A percentile compares a stretch with the other conserved stretches of the same genome.
phyloP scores from a whole-genome alignment of 1,284 basidiomycete species.

The Microbotryomycetes sp. region DNA sequence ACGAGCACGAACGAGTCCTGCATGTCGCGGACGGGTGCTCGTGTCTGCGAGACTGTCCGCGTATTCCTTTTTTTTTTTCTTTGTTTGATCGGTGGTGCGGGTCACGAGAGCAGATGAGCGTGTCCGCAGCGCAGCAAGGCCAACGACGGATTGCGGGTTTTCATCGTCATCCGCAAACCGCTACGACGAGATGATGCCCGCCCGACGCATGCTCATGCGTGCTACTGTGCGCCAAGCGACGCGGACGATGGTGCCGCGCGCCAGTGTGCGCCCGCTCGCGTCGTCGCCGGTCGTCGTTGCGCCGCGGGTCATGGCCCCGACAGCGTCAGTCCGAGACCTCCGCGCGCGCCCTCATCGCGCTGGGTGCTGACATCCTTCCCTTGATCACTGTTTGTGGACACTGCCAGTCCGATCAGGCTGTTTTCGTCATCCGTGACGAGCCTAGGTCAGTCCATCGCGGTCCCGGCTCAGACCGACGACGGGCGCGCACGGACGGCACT shows the following conservation, averaged over 20 bases:
- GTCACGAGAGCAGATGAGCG: too few species aligned
- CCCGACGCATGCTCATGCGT: not conserved
- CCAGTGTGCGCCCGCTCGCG: too few species aligned
- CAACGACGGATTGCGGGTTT: too few species aligned
- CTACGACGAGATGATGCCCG: not conserved
- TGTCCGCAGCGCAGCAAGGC: too few species aligned
- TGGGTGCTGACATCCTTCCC: too few species aligned
- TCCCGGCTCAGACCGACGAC: not conserved
- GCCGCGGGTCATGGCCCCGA: not conserved
- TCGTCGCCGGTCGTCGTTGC: not conserved
- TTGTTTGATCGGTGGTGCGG: too few species aligned
- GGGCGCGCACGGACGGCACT: too few species aligned
- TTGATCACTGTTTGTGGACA: too few species aligned
- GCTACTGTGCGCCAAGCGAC: not conserved
- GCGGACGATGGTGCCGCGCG: not conserved
- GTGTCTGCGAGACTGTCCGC: not conserved
- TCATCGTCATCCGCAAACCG: too few species aligned
- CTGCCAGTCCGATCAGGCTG: not conserved
- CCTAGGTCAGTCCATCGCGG: not conserved
- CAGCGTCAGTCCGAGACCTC: not conserved
- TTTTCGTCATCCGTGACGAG: not conserved
- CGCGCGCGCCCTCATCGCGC: too few species aligned
- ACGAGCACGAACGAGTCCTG: slow-evolving; percentile 13
- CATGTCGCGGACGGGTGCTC: not conserved
- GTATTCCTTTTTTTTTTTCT: not conserved